Base-by-base conservation (phyloP, 164 flowering plant genomes). In the Sextonia rubra region DNA sequence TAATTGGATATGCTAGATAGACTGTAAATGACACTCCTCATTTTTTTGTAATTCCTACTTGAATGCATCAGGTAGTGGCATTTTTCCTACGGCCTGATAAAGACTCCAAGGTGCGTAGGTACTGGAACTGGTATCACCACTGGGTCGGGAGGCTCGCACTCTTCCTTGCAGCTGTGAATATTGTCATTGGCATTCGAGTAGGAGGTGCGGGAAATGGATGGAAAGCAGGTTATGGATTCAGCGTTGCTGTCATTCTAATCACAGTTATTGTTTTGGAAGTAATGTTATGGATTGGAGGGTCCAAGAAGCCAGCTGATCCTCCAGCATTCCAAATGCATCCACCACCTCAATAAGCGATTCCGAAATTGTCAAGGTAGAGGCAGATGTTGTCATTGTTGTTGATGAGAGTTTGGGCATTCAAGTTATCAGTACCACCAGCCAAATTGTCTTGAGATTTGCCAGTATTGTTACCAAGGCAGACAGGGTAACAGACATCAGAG, bases 111-210 rank as follows among this genome's bases (percentile, higher is more conserved):
- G 72, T 79, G 11, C 86, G 98, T 2, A 83, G 68, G 76, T 87
- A 80, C 56, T 91, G 98, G 98, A 89, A 87, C 65, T 86, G 86
- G 89, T 94, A 91, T 79, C 98, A 91, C 69, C 79, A 75, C 60
- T 87, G 88, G 88, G 47, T 79, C 24, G 98, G 97, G 60, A 84
- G 94, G 77, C 23, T 90, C 17, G 85, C 88, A 14, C 86, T 92
- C 12, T 85, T 89, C 78, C 80, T 92, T 12, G 96, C 85, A 78
- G 82, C 88, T 48, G 27, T 87, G 60, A 92, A 94, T 75, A 80
- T 92, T 70, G 73, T 87, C 27, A 32, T 88, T 65, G 97, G 97
- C 11, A 86, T 90, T 12, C 86, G 77, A 68, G 63, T 76, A 24
- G 97, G 83, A 64, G 69, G 72, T 14, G 83, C 82, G 60, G 91